Evolutionary conservation across 345 rosid species (phyloP).

Genomic region (Lumnitzera littorea): DNA sequence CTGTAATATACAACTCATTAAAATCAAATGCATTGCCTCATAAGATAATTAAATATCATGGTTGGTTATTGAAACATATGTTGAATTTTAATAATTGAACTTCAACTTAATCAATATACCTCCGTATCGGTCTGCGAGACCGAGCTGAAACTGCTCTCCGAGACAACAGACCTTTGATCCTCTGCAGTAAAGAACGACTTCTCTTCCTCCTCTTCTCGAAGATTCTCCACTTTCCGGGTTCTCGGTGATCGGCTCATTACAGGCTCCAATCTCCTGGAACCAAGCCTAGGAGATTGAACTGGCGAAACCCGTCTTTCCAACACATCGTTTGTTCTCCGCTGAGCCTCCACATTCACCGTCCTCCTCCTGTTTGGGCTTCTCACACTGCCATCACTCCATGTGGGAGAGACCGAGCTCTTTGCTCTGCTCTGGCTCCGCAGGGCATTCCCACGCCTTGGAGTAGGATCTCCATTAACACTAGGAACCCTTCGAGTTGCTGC

Average conservation of each 20-base stretch:
- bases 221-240: constrained; percentile 21
- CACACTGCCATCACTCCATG: constrained; percentile 31
- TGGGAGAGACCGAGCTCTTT: constrained; percentile 34
- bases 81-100: background rate
- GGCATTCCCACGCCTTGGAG: constrained; percentile 38
- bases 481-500: constrained; percentile 11
- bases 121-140: constrained; percentile 52
- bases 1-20: constrained; percentile 15
- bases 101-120: constrained; percentile 19
- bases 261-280: constrained; percentile 21
- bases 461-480: constrained; percentile 19
- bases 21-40: background rate
- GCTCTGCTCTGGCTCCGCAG: constrained; percentile 25
- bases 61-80: too few species aligned
- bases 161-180: constrained; percentile 46
- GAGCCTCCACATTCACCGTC: constrained; percentile 30
- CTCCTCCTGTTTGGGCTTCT: constrained; percentile 49
- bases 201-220: constrained; percentile 15
- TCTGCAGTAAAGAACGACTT: constrained; percentile 20
- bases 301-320: constrained; percentile 43
- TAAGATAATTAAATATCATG: too few species aligned
- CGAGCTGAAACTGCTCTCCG: constrained; percentile 47
- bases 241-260: constrained; percentile 26
- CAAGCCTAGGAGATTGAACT: constrained; percentile 36
- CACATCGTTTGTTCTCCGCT: constrained; percentile 27